phyloP scores from a whole-genome alignment of 306 rosid genomes.

The Cyamopsis tetragonoloba region DNA sequence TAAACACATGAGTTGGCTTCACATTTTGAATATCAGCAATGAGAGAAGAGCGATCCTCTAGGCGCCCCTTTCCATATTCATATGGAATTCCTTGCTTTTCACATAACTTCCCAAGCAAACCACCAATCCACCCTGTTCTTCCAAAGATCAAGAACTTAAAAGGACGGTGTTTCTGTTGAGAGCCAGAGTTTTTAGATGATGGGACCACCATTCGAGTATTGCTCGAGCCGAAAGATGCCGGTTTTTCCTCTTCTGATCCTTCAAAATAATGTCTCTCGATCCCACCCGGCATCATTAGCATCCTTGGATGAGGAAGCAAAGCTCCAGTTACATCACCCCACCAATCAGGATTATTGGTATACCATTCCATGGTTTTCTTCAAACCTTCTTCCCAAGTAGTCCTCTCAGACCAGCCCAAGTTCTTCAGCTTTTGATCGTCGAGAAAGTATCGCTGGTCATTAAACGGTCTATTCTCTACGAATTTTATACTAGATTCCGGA shows the following conservation, averaged over 20 bases:
- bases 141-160: constrained; percentile 75
- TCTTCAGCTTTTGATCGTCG: constrained; percentile 66
- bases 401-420: constrained; percentile 74
- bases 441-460: constrained; percentile 62
- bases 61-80: constrained; percentile 79
- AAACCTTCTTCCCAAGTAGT: constrained; percentile 80
- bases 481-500: constrained; percentile 37
- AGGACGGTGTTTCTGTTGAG: constrained; percentile 52
- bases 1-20: constrained; percentile 82
- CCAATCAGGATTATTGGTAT: constrained; percentile 68
- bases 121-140: constrained; percentile 84
- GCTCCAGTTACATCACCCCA: constrained; percentile 94
- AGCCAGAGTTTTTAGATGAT: constrained; percentile 36
- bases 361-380: constrained; percentile 85
- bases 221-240: constrained; percentile 37
- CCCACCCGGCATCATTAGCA: constrained; percentile 91
- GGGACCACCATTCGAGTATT: constrained; percentile 71
- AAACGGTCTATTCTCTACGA: constrained; percentile 58
- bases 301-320: constrained; percentile 84
- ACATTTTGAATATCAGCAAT: constrained; percentile 57
- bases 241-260: constrained; percentile 49
- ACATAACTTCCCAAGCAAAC: constrained; percentile 63
- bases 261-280: constrained; percentile 53
- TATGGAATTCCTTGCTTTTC: constrained; percentile 72
- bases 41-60: constrained; percentile 65